These are phyloP conservation scores for Jaminaea rosea DNA, from an alignment of 1,284 basidiomycete genomes.

Conservation along the genomic window DNA sequence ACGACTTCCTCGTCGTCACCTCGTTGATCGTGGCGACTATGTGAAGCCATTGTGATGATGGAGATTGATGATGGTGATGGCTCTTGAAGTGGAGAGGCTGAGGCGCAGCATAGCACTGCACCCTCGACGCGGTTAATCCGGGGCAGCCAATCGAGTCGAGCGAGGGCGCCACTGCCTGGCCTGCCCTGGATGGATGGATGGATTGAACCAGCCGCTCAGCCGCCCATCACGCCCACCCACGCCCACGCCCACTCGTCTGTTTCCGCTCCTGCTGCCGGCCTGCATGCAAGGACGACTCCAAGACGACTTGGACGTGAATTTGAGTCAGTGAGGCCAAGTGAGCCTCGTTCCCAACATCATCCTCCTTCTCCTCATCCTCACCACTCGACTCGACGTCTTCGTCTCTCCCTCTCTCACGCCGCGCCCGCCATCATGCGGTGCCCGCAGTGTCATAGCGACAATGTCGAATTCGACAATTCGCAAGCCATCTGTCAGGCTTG, in stretches of 20 bases:
- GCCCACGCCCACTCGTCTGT: background rate
- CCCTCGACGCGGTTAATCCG: background rate
- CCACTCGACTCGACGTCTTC: too few relatives aligned
- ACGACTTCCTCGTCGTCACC: background rate
- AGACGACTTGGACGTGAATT: too few relatives aligned
- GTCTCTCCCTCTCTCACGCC: too few relatives aligned
- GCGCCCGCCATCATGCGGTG: slow-evolving; percentile 43
- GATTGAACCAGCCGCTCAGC: too few relatives aligned
- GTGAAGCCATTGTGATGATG: too few relatives aligned
- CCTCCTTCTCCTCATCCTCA: too few relatives aligned
- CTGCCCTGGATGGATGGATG: background rate
- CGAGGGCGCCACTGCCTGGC: background rate
- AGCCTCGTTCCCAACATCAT: background rate
- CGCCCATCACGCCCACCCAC: too few relatives aligned
- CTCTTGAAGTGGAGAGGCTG: background rate
- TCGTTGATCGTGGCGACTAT: background rate
- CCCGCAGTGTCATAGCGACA: slow-evolving; percentile 32
- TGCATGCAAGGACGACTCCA: too few relatives aligned
- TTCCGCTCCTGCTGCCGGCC: background rate
- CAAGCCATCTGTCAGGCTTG: slow-evolving; percentile 40
- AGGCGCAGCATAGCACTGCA: background rate
- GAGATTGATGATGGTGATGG: background rate
- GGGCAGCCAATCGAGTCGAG: background rate
- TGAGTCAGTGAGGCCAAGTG: background rate
- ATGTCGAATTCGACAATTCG: slow-evolving; percentile 35